Conservation (phyloP, 1,284 basidiomycete species). For the Cutaneotrichosporon curvatum region DNA sequence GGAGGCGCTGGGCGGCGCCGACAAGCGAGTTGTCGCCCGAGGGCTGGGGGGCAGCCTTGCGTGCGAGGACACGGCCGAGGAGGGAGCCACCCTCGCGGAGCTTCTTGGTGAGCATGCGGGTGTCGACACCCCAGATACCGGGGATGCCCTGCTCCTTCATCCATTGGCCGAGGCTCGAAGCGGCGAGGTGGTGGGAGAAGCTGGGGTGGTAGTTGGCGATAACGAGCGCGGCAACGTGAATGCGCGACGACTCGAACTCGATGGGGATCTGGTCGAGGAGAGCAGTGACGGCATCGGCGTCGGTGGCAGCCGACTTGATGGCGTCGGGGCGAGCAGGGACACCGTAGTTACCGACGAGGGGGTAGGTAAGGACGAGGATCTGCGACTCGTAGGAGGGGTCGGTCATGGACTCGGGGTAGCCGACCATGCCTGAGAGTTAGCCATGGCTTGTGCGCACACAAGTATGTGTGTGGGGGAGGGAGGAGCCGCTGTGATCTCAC, state of each 20-base stretch:
- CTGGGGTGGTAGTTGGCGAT: slow-evolving; percentile 92
- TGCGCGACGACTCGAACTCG: slow-evolving; percentile 89
- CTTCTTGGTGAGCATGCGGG: slow-evolving; percentile 91
- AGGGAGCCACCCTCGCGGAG: slow-evolving; percentile 91
- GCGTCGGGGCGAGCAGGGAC: slow-evolving; percentile 70
- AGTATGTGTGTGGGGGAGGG: too few relatives aligned
- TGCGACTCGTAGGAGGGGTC: slow-evolving; percentile 99
- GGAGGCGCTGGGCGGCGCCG: slow-evolving; percentile 41
- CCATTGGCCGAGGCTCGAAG: slow-evolving; percentile 83
- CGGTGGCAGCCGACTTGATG: slow-evolving; percentile 30
- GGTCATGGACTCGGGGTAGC: slow-evolving; percentile 96
- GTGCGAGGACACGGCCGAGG: slow-evolving; percentile 73
- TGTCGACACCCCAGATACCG: slow-evolving; percentile 94
- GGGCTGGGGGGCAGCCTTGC: slow-evolving; percentile 34
- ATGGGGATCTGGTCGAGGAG: slow-evolving; percentile 59
- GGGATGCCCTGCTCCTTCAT: slow-evolving; percentile 92
- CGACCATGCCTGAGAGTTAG: slow-evolving; percentile 77
- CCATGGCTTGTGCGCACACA: neutral
- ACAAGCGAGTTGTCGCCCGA: slow-evolving; percentile 34
- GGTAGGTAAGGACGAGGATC: slow-evolving; percentile 96
- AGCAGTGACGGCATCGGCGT: slow-evolving; percentile 39
- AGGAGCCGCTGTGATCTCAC: slow-evolving; percentile 51
- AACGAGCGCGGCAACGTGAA: slow-evolving; percentile 87
- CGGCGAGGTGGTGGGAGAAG: slow-evolving; percentile 90
- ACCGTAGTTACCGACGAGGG: slow-evolving; percentile 95